Conservation (phyloP, 2,329 filamentous ascomycete genomes). For the Hawksworthiomyces lignivorus region DNA sequence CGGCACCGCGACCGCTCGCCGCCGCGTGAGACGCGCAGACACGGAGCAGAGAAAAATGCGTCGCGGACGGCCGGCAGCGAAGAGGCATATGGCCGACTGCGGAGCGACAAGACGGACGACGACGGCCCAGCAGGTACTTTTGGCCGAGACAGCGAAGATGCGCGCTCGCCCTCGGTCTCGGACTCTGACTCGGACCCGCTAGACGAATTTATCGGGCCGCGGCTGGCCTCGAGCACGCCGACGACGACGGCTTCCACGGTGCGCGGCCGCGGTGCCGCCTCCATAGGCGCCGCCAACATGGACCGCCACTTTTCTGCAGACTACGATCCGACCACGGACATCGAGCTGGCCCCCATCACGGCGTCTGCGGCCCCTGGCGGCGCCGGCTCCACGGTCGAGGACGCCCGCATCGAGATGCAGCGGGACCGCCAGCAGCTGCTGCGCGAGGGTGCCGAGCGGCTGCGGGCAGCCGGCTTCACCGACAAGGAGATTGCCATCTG, state of each 20-base stretch:
- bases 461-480: slow-evolving; percentile 71
- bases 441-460: slow-evolving; percentile 64
- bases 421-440: slow-evolving; percentile 72
- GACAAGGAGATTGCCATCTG: slow-evolving; percentile 65
- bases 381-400: background rate
- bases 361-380: background rate
- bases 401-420: slow-evolving; percentile 11
- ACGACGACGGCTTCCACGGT: background rate
- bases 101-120: too few species aligned
- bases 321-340: slow-evolving; percentile 13
- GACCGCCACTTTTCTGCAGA: slow-evolving; percentile 13
- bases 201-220: slow-evolving; percentile 11
- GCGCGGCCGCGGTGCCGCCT: slow-evolving; percentile 4
- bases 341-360: background rate
- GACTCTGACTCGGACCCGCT: slow-evolving; percentile 10
- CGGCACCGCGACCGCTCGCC: too few species aligned
- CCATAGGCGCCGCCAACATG: slow-evolving; percentile 9
- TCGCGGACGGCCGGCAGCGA: too few species aligned
- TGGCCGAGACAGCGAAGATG: too few species aligned
- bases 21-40: too few species aligned
- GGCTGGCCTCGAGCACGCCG: background rate
- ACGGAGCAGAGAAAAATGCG: too few species aligned
- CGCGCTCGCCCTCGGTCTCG: background rate
- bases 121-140: too few species aligned
- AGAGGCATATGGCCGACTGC: too few species aligned